Percentiles rank a stretch among this genome's conserved stretches.
phyloP scores from a whole-genome alignment of 2,329 filamentous ascomycete species.

The Verticillium alfalfae region DNA sequence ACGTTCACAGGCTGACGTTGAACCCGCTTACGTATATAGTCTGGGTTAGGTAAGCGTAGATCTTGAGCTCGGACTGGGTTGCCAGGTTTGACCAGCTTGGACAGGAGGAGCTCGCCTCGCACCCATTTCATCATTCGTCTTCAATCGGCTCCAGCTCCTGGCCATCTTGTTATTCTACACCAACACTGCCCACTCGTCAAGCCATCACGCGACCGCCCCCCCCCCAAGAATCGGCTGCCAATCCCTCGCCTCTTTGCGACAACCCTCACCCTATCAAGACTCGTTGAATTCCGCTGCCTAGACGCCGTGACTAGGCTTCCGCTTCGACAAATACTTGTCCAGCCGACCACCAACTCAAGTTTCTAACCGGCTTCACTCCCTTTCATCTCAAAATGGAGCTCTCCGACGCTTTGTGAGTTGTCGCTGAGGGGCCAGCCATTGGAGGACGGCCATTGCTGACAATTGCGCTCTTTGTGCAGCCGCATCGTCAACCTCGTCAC shows the following conservation, averaged over 20 bases:
- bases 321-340: neutral
- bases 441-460: neutral
- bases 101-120: neutral
- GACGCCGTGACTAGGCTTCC: neutral
- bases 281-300: neutral
- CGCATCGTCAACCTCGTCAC: slow-evolving; percentile 91
- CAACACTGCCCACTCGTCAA: neutral
- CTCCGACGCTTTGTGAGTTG: slow-evolving; percentile 81
- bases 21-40: neutral
- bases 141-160: neutral
- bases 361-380: neutral
- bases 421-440: neutral
- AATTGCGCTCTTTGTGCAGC: slow-evolving; percentile 41
- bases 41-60: neutral
- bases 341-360: neutral
- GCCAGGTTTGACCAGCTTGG: neutral
- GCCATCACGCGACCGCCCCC: neutral
- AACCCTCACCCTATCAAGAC: neutral
- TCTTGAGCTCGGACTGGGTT: neutral
- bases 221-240: neutral
- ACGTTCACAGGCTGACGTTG: neutral
- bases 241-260: neutral
- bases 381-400: slow-evolving; percentile 66
- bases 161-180: neutral
- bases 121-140: neutral